Percentiles rank a stretch among this genome's conserved stretches.
phyloP scores from a whole-genome alignment of 1,284 basidiomycete genomes.

The Malassezia sympodialis region DNA sequence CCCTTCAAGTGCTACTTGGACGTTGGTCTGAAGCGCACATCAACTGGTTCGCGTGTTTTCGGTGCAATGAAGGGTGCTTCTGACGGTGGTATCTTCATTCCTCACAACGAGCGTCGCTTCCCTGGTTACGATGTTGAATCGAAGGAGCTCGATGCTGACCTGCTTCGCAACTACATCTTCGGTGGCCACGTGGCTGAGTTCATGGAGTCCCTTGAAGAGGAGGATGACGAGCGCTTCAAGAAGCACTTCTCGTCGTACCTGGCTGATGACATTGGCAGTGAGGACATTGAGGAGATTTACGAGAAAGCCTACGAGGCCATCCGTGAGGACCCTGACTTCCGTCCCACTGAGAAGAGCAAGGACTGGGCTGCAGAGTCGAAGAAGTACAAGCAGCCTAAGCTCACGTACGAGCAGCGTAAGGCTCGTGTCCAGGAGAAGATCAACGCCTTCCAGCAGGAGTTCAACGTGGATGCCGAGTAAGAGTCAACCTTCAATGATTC shows the following conservation, averaged over 20 bases:
- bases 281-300: constrained; percentile 96
- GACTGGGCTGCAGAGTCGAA: constrained; percentile 82
- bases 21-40: constrained; percentile 94
- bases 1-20: constrained; percentile 99
- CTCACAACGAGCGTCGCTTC: constrained; percentile 97
- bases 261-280: constrained; percentile 85
- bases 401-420: constrained; percentile 61
- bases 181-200: constrained; percentile 98
- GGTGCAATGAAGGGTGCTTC: constrained; percentile 98
- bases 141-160: constrained; percentile 89
- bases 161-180: constrained; percentile 93
- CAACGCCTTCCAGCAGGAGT: constrained; percentile 27
- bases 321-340: constrained; percentile 84
- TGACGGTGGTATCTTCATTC: constrained; percentile 95
- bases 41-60: constrained; percentile 94
- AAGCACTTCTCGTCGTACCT: constrained; percentile 95
- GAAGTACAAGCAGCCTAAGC: constrained; percentile 64
- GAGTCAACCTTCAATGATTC: neutral
- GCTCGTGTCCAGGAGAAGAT: constrained; percentile 43
- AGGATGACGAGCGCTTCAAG: constrained; percentile 99
- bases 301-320: constrained; percentile 69
- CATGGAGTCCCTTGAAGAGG: constrained; percentile 99
- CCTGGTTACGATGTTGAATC: constrained; percentile 90
- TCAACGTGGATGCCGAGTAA: constrained; percentile 13
- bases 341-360: constrained; percentile 76